Evolutionary conservation across 2,329 filamentous ascomycete species (phyloP).

Genomic region (Colletotrichum coccodes): DNA sequence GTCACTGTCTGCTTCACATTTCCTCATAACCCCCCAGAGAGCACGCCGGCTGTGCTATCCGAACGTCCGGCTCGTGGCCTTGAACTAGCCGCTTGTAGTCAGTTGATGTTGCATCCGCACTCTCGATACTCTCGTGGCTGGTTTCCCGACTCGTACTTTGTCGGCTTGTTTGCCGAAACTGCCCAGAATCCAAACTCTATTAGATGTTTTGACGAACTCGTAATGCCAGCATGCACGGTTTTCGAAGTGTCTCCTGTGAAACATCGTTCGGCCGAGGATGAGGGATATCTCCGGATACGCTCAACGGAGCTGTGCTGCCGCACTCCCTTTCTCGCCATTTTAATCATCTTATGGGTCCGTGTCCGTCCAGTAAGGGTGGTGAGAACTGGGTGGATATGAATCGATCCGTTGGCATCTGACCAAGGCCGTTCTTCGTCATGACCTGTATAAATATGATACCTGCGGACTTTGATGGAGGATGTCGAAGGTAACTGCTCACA

Average conservation of each 20-base stretch:
- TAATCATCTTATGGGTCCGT: not conserved
- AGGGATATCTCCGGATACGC: not conserved
- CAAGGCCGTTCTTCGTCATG: too few relatives aligned
- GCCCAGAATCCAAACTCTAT: too few relatives aligned
- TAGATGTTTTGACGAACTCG: not conserved
- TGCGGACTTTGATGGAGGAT: not conserved
- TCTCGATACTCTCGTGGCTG: not conserved
- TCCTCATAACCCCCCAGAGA: not conserved
- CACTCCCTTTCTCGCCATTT: not conserved
- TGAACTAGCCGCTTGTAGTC: not conserved
- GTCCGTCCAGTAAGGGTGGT: not conserved
- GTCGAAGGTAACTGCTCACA: not conserved
- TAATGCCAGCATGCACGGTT: not conserved
- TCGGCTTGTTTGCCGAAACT: not conserved
- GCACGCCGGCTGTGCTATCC: not conserved
- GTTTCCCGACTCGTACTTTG: not conserved
- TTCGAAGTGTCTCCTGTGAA: not conserved
- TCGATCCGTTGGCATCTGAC: too few relatives aligned
- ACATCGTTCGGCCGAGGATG: not conserved
- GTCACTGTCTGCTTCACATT: not conserved
- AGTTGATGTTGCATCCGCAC: not conserved
- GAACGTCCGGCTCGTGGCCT: not conserved
- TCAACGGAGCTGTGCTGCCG: not conserved
- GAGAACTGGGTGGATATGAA: not conserved
- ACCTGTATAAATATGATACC: too few relatives aligned